Base-by-base conservation (phyloP, 148 eudicot genomes). In the Polygonum maritimum region DNA sequence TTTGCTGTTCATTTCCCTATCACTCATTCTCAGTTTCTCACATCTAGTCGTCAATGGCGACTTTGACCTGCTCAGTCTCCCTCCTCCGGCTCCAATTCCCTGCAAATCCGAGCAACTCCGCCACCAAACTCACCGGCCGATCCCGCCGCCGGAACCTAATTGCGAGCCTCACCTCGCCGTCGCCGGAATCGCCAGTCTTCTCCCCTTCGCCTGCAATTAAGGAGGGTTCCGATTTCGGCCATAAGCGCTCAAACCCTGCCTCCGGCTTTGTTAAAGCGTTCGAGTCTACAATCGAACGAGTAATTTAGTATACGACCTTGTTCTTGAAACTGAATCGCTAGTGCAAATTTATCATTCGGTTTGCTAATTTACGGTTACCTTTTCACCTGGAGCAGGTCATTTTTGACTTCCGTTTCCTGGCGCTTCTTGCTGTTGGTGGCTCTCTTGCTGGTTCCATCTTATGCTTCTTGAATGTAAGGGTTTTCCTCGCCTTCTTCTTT, bases 361-460 rank as follows among this genome's bases (percentile, higher is more conserved):
- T 69, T 39, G 9, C 45, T 69, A 18, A 69, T 69, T 74, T 76
- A 2, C 48, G 2, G 33, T 54, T 76, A 3, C 39, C 31, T 26
- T 63, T 51, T 74, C 45, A 33, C 38, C 67, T 26, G 82, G 57
- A 77, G 69, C 85, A 94, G 98, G 78, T 81, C 44, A 94, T 94
- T 73, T 94, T 90, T 76, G 97, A 94, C 78, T 94, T 94, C 78
- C 93, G 97, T 40, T 94, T 94, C 85, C 78, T 94, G 85, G 98
- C 98, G 60, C 94, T 94, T 80, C 80, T 94, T 47, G 98, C 96
- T 7, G 74, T 94, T 63, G 94, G 79, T 71, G 98, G 98, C 31
- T 90, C 98, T 57, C 77, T 94, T 58, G 90, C 92, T 36, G 98
- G 98, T 74, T 94, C 98, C 14, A 76, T 94, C 76, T 82, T 94